A percentile compares a stretch with the other conserved stretches of the same genome.
phyloP scores from a whole-genome alignment of 176 grass and related monocot genomes.

The Saccharum spontaneum region DNA sequence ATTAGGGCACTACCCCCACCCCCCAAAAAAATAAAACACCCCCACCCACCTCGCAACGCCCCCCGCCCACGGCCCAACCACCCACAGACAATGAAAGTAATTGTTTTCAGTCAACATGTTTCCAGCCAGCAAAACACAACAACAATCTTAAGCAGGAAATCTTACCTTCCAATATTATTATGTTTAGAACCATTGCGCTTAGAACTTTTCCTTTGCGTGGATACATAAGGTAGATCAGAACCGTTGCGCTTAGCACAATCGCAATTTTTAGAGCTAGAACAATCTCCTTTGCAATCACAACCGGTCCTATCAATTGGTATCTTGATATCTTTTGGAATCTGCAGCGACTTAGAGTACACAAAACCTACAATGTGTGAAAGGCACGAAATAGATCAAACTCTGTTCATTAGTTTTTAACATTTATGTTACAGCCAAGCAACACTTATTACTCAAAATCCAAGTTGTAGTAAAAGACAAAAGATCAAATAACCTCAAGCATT shows the following conservation, averaged over 20 bases:
- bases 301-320: constrained; percentile 46
- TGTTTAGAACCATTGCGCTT: constrained; percentile 33
- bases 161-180: constrained; percentile 46
- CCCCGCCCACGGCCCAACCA: background rate
- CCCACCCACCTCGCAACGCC: no score
- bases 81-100: background rate
- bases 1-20: background rate
- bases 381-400: constrained; percentile 8
- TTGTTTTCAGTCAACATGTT: background rate
- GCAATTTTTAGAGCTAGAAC: constrained; percentile 51
- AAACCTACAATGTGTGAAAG: constrained; percentile 44
- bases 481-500: background rate
- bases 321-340: constrained; percentile 41
- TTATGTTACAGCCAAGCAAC: background rate
- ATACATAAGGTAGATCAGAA: constrained; percentile 68
- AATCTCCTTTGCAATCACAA: constrained; percentile 64
- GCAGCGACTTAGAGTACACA: constrained; percentile 52
- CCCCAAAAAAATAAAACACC: background rate
- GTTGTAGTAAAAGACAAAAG: background rate
- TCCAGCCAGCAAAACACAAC: background rate
- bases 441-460: background rate
- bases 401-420: background rate
- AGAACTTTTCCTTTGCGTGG: constrained; percentile 35
- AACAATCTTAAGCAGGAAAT: constrained; percentile 21
- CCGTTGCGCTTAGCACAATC: constrained; percentile 58